Conservation (phyloP, 169 alveolate genomes). For the Cryptosporidium parvum region DNA sequence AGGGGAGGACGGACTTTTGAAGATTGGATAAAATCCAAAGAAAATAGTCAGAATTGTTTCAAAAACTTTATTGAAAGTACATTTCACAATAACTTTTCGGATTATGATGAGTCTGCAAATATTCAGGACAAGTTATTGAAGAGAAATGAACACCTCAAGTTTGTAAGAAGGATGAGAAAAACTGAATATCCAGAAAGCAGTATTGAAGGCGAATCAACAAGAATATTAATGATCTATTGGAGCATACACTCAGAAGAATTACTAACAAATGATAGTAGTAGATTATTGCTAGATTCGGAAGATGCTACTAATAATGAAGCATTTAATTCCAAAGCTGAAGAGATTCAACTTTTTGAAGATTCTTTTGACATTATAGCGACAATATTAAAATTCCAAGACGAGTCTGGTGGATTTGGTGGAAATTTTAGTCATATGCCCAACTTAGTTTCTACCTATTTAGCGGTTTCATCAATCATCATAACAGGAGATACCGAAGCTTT, state of each 20-base stretch:
- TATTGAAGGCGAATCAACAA: constrained; percentile 51
- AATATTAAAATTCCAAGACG: constrained; percentile 76
- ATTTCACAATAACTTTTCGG: not conserved
- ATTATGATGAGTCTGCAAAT: not conserved
- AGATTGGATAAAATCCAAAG: constrained; percentile 32
- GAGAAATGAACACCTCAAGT: constrained; percentile 18
- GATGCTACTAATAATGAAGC: not conserved
- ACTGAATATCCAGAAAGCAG: constrained; percentile 4
- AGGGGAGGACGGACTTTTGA: constrained; percentile 18
- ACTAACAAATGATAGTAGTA: not conserved
- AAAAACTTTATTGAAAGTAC: not conserved
- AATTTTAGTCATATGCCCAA: constrained; percentile 90
- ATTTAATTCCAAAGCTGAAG: no score
- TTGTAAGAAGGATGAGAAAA: constrained; percentile 62
- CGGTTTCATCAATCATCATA: constrained; percentile 82
- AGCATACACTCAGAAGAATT: constrained; percentile 69
- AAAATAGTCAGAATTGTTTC: constrained; percentile 20
- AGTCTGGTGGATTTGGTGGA: constrained; percentile 93
- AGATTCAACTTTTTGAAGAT: constrained; percentile 17
- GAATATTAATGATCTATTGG: constrained; percentile 72
- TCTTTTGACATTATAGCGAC: constrained; percentile 69
- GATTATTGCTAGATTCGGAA: not conserved
- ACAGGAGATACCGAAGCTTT: constrained; percentile 85
- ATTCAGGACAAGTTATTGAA: not conserved
- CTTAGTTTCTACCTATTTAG: constrained; percentile 93